A percentile compares a stretch with the other conserved stretches of the same genome.
phyloP scores from a whole-genome alignment of 1,284 basidiomycete genomes.

The Pseudozyma flocculosa region DNA sequence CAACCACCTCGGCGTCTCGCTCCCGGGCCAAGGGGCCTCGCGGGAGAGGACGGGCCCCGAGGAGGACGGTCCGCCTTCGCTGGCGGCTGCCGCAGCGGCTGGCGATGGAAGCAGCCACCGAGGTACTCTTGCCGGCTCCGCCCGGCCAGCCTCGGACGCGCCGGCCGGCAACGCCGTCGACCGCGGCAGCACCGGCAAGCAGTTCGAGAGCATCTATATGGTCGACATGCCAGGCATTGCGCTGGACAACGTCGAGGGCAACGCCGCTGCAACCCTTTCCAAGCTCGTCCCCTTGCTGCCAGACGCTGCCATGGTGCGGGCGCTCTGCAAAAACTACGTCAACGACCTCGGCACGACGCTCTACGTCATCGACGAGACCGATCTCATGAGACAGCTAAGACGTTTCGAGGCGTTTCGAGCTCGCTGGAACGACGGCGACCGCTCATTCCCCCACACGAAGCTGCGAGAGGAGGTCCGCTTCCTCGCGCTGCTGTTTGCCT shows the following conservation, averaged over 20 bases:
- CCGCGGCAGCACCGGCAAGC: too few species aligned
- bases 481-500: conserved; percentile 24
- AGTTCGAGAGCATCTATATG: too few species aligned
- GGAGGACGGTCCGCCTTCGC: too few species aligned
- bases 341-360: conserved; percentile 37
- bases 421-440: conserved; percentile 21
- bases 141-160: too few species aligned
- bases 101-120: too few species aligned
- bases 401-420: conserved; percentile 17
- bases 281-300: conserved; percentile 30
- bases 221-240: too few species aligned
- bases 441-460: conserved; percentile 16
- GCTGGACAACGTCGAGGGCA: conserved; percentile 12
- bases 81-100: too few species aligned
- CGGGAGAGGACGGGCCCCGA: too few species aligned
- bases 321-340: conserved; percentile 27
- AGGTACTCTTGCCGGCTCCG: too few species aligned
- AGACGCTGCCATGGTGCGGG: conserved; percentile 15
- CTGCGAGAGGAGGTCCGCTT: conserved; percentile 29
- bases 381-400: conserved; percentile 14
- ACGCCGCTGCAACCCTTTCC: conserved; percentile 19
- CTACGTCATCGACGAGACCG: conserved; percentile 25
- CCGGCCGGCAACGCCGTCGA: too few species aligned
- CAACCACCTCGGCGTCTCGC: conserved; percentile 21
- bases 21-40: conserved; percentile 7